Conservation (phyloP, 2,329 filamentous ascomycete genomes). For the Zasmidium cellare region DNA sequence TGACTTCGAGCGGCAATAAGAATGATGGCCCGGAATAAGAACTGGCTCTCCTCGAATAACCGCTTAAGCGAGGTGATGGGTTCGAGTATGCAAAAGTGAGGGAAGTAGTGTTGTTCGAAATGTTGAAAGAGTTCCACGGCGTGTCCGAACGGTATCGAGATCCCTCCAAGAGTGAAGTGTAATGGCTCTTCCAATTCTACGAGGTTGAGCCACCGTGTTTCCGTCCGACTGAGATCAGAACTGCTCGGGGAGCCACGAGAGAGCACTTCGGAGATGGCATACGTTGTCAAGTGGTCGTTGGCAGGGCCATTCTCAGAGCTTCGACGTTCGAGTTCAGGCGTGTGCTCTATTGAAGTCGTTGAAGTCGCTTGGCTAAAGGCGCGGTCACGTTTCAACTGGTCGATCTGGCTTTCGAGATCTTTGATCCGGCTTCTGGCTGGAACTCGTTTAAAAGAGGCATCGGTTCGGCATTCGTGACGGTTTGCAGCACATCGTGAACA, state of each 20-base stretch:
- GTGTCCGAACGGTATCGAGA: neutral
- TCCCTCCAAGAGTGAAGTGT: neutral
- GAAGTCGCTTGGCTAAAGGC: neutral
- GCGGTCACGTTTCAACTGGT: slow-evolving; percentile 1
- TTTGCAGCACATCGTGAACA: slow-evolving; percentile 1
- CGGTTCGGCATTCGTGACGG: slow-evolving; percentile 4
- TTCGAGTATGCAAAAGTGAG: slow-evolving; percentile 5
- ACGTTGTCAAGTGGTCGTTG: neutral
- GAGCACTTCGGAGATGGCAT: neutral
- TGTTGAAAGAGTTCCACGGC: slow-evolving; percentile 1
- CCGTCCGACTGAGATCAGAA: neutral
- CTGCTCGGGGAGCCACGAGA: neutral
- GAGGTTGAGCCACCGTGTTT: neutral
- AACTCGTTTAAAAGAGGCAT: slow-evolving; percentile 3
- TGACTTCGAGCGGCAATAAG: neutral
- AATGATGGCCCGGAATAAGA: slow-evolving; percentile 12
- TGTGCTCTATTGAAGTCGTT: neutral
- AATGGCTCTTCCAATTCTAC: neutral
- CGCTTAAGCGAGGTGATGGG: neutral
- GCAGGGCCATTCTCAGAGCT: neutral
- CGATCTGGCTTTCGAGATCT: slow-evolving; percentile 1
- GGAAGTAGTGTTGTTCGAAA: slow-evolving; percentile 5
- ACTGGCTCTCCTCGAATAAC: neutral
- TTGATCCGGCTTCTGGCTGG: slow-evolving; percentile 2
- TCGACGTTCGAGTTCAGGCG: neutral